phyloP scores from a whole-genome alignment of 139 green algal species.

The Micractinium sp. region DNA sequence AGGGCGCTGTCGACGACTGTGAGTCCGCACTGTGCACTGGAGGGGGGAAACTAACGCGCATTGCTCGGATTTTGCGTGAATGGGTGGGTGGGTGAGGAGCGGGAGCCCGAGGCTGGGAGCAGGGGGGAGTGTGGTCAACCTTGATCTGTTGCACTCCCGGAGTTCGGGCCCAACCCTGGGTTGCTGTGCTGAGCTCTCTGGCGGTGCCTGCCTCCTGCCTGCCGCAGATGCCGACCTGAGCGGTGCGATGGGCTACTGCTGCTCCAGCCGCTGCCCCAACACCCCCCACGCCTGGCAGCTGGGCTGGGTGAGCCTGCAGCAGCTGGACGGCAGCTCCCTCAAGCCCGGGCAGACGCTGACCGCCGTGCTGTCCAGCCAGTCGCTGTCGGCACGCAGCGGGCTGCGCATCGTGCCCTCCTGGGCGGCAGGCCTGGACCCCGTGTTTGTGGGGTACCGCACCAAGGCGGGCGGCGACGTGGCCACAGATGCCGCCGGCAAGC shows the following conservation, averaged over 20 bases:
- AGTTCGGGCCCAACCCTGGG: too few species aligned
- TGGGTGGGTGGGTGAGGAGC: too few species aligned
- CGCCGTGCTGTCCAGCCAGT: background rate
- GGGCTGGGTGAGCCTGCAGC: constrained; percentile 10
- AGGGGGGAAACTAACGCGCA: too few species aligned
- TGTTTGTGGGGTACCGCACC: constrained; percentile 13
- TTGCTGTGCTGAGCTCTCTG: background rate
- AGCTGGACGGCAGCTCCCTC: background rate
- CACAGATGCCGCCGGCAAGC: background rate
- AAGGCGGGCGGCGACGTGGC: background rate
- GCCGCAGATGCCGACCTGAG: background rate
- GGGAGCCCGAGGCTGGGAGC: too few species aligned
- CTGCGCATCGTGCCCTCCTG: constrained; percentile 14
- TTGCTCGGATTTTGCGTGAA: too few species aligned
- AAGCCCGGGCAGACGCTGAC: background rate
- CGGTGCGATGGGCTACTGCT: constrained; percentile 18
- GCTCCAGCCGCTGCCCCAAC: constrained; percentile 19
- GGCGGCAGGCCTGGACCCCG: background rate
- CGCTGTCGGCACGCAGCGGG: background rate
- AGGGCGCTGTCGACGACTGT: background rate
- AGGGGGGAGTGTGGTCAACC: too few species aligned
- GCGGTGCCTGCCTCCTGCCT: background rate
- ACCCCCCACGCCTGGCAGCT: constrained; percentile 23
- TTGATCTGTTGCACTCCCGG: too few species aligned
- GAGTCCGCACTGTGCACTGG: too few species aligned